These are phyloP conservation scores for Hericium erinaceus DNA, from an alignment of 768 basidiomycete species.

Conservation along the genomic window DNA sequence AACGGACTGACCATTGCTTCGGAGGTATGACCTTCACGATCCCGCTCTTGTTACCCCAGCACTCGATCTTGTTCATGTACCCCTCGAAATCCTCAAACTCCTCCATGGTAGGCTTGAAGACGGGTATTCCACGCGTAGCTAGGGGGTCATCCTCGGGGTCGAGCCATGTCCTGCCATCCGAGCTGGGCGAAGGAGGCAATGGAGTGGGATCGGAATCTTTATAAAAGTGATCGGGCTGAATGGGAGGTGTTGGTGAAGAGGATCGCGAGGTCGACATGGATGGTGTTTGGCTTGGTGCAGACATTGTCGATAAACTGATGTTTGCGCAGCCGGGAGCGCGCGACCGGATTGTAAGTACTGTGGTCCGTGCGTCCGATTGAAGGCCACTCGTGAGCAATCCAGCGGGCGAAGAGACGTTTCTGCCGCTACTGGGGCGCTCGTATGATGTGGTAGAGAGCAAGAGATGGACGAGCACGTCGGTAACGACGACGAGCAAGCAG, in stretches of 20 bases:
- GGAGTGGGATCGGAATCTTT: constrained; percentile 27
- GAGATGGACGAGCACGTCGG: not conserved
- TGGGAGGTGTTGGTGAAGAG: constrained; percentile 31
- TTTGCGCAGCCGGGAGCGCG: not conserved
- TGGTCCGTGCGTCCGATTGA: not conserved
- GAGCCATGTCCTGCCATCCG: constrained; percentile 56
- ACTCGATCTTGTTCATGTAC: constrained; percentile 79
- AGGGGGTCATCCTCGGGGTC: constrained; percentile 74
- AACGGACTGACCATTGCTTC: constrained; percentile 68
- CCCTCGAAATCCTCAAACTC: constrained; percentile 89
- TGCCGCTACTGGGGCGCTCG: no score
- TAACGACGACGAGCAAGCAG: not conserved
- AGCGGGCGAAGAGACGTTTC: no score
- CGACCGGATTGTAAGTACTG: not conserved
- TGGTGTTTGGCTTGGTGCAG: constrained; percentile 17
- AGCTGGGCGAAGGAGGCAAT: constrained; percentile 51
- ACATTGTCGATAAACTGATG: constrained; percentile 1
- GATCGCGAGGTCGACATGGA: constrained; percentile 39
- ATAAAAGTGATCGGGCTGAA: constrained; percentile 83
- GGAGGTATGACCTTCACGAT: constrained; percentile 97
- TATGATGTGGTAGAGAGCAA: not conserved
- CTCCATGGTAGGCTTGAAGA: constrained; percentile 89
- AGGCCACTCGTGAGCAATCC: no score
- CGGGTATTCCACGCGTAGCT: constrained; percentile 86
- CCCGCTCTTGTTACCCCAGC: constrained; percentile 86